Evolutionary conservation across 2,329 filamentous ascomycete genomes (phyloP).

Genomic region (Aspergillus tanneri): DNA sequence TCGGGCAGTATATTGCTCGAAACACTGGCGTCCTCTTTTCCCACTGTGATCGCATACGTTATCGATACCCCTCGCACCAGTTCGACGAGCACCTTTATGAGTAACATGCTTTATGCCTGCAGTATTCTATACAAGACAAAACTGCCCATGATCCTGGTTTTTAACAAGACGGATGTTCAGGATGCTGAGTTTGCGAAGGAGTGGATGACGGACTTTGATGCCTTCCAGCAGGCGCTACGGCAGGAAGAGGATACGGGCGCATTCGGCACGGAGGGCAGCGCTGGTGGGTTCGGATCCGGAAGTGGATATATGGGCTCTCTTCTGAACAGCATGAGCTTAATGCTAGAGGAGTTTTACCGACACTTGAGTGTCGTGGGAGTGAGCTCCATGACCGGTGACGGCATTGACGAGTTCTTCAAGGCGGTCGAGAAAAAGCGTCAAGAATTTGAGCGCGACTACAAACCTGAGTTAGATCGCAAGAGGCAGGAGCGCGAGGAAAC

Average conservation of each 20-base stretch:
- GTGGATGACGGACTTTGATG: slow-evolving; percentile 99
- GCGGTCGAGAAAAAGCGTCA: slow-evolving; percentile 82
- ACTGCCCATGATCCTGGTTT: slow-evolving; percentile 96
- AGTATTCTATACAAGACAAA: slow-evolving; percentile 99
- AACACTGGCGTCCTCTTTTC: slow-evolving; percentile 87
- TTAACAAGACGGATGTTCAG: slow-evolving; percentile 98
- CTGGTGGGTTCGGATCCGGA: slow-evolving; percentile 62
- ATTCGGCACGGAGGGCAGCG: slow-evolving; percentile 68
- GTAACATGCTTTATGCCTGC: slow-evolving; percentile 99
- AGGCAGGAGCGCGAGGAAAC: slow-evolving; percentile 71
- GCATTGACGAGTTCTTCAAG: slow-evolving; percentile 89
- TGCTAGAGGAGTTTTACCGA: slow-evolving; percentile 96
- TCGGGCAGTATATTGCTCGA: slow-evolving; percentile 92
- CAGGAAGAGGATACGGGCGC: slow-evolving; percentile 76
- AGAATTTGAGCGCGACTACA: slow-evolving; percentile 89
- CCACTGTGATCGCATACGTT: slow-evolving; percentile 94
- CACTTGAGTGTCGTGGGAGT: slow-evolving; percentile 92
- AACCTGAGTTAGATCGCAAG: slow-evolving; percentile 81
- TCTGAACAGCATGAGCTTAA: slow-evolving; percentile 95
- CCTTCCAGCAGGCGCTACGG: slow-evolving; percentile 82
- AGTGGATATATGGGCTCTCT: slow-evolving; percentile 96
- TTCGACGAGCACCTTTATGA: slow-evolving; percentile 97
- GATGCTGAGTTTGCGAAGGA: slow-evolving; percentile 89
- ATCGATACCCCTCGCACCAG: slow-evolving; percentile 94
- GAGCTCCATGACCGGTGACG: slow-evolving; percentile 86